These are phyloP conservation scores for Kluyveromyces sp. DNA, from an alignment of 1,139 yeast genomes.

Conservation along the genomic window DNA sequence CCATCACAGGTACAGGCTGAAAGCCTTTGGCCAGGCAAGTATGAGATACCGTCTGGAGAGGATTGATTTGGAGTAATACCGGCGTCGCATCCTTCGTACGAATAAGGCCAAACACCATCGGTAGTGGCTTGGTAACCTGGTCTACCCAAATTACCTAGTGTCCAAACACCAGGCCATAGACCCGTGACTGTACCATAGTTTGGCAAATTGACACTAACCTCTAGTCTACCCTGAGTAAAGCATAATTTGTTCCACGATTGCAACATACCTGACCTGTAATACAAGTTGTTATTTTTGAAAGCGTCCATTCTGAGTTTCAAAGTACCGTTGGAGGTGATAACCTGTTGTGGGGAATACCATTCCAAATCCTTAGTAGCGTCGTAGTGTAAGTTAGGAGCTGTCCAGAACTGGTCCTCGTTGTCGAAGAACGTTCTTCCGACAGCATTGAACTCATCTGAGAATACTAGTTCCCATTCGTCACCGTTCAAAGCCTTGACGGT, in stretches of 20 bases:
- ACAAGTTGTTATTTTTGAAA: conserved; percentile 58
- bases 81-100: conserved; percentile 76
- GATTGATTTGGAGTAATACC: conserved; percentile 90
- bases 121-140: conserved; percentile 75
- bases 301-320: conserved; percentile 66
- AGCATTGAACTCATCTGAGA: conserved; percentile 76
- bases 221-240: conserved; percentile 67
- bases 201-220: conserved; percentile 64
- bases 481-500: conserved; percentile 46
- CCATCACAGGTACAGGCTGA: conserved; percentile 65
- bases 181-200: conserved; percentile 64
- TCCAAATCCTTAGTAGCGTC: conserved; percentile 77
- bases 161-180: conserved; percentile 89
- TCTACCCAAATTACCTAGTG: conserved; percentile 77
- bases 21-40: conserved; percentile 69
- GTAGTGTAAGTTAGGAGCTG: conserved; percentile 68
- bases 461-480: conserved; percentile 60
- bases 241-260: conserved; percentile 82
- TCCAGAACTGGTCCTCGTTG: conserved; percentile 81
- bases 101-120: conserved; percentile 86
- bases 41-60: conserved; percentile 71
- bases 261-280: conserved; percentile 77
- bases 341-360: conserved; percentile 86
- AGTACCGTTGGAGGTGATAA: conserved; percentile 59
- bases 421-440: conserved; percentile 78